Base-by-base conservation (phyloP, 345 rosid species). In the Sonneratia alba region DNA sequence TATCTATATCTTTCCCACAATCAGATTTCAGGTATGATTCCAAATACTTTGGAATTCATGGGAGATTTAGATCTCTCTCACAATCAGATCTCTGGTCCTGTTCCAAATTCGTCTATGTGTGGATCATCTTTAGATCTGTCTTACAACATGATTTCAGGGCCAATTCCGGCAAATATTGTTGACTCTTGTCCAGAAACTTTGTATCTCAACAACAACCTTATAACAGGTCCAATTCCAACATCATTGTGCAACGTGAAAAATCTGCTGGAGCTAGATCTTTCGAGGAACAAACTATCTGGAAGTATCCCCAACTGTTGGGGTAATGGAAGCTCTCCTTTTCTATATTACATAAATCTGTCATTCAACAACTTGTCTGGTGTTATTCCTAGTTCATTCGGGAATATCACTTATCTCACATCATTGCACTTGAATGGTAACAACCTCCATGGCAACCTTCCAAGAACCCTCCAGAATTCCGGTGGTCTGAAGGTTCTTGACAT, bases 271-370 rank as follows among this genome's bases (percentile, higher is more conserved):
- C 38, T 66, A 40, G 49, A 73, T 40, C 64, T 66, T 12, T 47
- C 40, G 1, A 6, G 2, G 21, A 74, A 74, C 18, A 6, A 57
- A 22, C 66, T 74, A 45, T 47, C 34, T 36, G 77, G 72, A 0
- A 19, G 24, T 13, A 69, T 74, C 51, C 77, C 77, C 0, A 3
- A 47, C 27, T 56, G 68, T 34, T 69, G 77, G 77, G 37, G 22
- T 8, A 47, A 32, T 32, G 37, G 42, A 32, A 61, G 19, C 34
- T 14, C 7, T 6, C 0, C 49, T 0, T 2, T 0, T 0, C 36
- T n/a, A 18, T 1, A 11, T 7, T 12, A 10, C 37, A 34, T 74
- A 27, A 56, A 32, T 67, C 5, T 74, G 24, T 42, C 68, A 32
- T 68, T 43, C n/a, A 68, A 74, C 36, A 69, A 36, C 59, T 69